Base-by-base conservation (phyloP, 176 grass and related monocot genomes). In the Poa pratensis region DNA sequence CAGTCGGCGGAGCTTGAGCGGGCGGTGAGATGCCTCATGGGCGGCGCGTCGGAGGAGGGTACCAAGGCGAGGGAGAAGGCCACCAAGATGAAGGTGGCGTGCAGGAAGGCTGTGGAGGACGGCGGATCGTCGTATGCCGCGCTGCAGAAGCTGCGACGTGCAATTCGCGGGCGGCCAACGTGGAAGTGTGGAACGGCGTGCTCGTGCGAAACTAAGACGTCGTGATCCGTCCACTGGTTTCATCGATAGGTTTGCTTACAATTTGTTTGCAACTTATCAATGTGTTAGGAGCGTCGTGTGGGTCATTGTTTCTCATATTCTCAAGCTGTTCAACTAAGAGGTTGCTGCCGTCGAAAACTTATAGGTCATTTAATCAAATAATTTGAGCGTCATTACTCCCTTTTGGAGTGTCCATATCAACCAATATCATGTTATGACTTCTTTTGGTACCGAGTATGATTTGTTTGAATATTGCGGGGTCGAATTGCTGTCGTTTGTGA, bases 1-100 rank as follows among this genome's bases (percentile, higher is more conserved):
- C 67, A 43, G 86, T 78, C 86, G 9, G 77, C 76, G 37, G 93
- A 88, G 54, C 76, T 95, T 19, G 85, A 85, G 79, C 89, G 74
- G 0, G 93, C 75, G n/a, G 73, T 92, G 63, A 62, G 78, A 51
- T 35, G 60, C 17, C 53, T 92, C 9, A 88, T 92, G 84, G 63
- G 48, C 66, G 74, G 48, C 66, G 75, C 45, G 26, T 4, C 69
- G 55, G 85, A 76, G 43, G 90, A 86, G 80, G 85, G 87, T 11
- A 22, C 34, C 9, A 78, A 39, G 85, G 87, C 54, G 62, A 65
- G 88, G 69, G 39, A 85, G 61, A 95, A 83, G 74, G 52, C 70
- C 9, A 2, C 0, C 2, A 43, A 89, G 79, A 87, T 89, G 82
- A 90, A 59, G 73, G 79, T 46, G 12, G 88, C 57, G 27, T 78